These are phyloP conservation scores for Rhodotorula paludigena DNA, from an alignment of 768 basidiomycete species.

Conservation along the genomic window DNA sequence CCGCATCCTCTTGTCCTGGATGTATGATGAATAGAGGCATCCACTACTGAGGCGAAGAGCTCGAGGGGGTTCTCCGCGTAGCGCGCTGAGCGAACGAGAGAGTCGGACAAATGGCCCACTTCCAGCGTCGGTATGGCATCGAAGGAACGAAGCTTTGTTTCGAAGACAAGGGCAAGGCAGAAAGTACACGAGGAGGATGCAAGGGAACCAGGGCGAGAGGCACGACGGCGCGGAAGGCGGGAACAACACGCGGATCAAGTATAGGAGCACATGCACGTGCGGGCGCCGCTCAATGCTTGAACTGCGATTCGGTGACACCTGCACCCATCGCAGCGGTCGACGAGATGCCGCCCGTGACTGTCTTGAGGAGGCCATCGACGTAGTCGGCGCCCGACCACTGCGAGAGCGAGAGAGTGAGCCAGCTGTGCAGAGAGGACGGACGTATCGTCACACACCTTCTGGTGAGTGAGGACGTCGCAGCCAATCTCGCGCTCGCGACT, in stretches of 20 bases:
- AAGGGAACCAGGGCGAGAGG: background rate
- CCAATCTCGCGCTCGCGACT: conserved; percentile 85
- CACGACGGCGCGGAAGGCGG: background rate
- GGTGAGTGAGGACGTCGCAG: conserved; percentile 94
- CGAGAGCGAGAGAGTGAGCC: conserved; percentile 72
- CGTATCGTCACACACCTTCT: conserved; percentile 52
- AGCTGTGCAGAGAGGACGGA: conserved; percentile 59
- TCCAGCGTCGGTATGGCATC: no score
- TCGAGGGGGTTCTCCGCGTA: no score
- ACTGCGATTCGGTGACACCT: conserved; percentile 51
- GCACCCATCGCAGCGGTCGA: conserved; percentile 99
- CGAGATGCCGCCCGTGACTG: conserved; percentile 93
- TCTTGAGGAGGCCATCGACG: conserved; percentile 80
- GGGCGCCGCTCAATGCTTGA: conserved; percentile 29
- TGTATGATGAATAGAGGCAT: no score
- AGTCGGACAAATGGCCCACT: no score
- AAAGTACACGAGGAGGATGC: no score
- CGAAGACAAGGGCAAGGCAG: no score
- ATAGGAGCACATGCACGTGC: background rate
- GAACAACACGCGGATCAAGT: background rate
- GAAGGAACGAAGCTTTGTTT: no score
- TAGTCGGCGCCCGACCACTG: conserved; percentile 84
- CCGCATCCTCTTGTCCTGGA: no score
- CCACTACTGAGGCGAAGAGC: no score
- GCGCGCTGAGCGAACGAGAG: no score